Percentiles rank a stretch among this genome's conserved stretches.
Conservation (phyloP, 2,329 filamentous ascomycete species). For the Sphaerulina musiva region DNA sequence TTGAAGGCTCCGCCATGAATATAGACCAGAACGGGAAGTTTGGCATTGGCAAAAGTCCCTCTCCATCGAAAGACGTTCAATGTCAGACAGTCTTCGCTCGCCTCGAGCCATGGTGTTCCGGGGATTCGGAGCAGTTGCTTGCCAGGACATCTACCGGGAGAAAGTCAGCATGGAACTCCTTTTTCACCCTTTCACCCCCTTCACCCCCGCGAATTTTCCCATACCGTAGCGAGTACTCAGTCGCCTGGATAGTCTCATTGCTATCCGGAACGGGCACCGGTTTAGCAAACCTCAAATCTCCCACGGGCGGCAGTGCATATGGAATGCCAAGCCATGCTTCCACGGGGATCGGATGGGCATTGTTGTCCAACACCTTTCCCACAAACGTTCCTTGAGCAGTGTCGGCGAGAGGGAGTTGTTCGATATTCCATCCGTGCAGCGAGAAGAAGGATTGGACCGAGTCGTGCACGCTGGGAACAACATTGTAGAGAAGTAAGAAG, state of each 20-base stretch:
- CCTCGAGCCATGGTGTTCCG: conserved; percentile 21
- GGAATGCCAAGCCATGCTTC: conserved; percentile 41
- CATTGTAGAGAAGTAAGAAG: conserved; percentile 20
- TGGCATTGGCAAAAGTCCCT: conserved; percentile 32
- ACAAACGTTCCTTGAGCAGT: conserved; percentile 21
- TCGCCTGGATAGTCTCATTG: conserved; percentile 34
- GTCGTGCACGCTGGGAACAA: conserved; percentile 16
- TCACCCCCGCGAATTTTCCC: background rate
- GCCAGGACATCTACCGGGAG: conserved; percentile 22
- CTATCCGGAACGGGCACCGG: conserved; percentile 37
- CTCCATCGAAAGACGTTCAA: conserved; percentile 52
- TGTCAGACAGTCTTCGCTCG: conserved; percentile 52
- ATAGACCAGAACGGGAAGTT: conserved; percentile 53
- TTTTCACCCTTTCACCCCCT: too few relatives aligned
- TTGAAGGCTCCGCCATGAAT: conserved; percentile 58
- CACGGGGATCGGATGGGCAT: conserved; percentile 21
- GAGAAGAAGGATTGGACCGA: conserved; percentile 20
- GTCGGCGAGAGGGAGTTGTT: conserved; percentile 14
- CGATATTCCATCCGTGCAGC: conserved; percentile 15
- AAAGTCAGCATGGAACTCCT: background rate
- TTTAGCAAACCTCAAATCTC: conserved; percentile 50
- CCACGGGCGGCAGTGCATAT: conserved; percentile 39
- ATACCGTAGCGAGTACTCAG: conserved; percentile 23
- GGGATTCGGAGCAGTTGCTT: conserved; percentile 25
- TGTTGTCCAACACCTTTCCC: conserved; percentile 19